Conservation (phyloP, 2,329 filamentous ascomycete species). For the Colletotrichum paranaense region DNA sequence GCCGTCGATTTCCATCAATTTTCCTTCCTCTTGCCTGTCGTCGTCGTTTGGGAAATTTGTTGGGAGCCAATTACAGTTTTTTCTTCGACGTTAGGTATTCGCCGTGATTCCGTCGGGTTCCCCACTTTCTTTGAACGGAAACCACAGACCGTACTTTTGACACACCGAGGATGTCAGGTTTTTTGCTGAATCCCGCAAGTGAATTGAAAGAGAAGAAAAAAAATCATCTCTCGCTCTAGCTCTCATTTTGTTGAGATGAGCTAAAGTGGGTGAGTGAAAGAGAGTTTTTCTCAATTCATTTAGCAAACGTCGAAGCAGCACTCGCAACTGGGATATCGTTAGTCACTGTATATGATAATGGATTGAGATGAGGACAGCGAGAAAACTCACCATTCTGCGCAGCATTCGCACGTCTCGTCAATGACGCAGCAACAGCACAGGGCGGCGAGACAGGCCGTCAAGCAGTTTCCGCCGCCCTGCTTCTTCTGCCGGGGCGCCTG, state of each 20-base stretch:
- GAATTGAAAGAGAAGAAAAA: too few relatives aligned
- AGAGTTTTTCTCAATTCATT: not conserved
- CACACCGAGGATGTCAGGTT: conserved; percentile 15
- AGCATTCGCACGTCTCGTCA: conserved; percentile 63
- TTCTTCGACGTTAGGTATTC: not conserved
- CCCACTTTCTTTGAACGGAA: not conserved
- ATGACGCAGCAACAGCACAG: conserved; percentile 63
- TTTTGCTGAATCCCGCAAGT: not conserved
- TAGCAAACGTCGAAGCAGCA: conserved; percentile 45
- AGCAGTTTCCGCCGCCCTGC: conserved; percentile 51
- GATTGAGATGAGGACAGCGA: too few relatives aligned
- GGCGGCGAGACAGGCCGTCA: conserved; percentile 59
- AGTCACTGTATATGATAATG: not conserved
- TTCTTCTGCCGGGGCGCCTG: conserved; percentile 41
- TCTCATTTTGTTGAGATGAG: not conserved
- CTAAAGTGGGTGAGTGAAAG: not conserved
- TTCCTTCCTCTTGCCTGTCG: not conserved
- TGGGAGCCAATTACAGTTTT: not conserved
- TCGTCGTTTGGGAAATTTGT: not conserved
- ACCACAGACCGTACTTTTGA: not conserved
- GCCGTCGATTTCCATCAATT: not conserved
- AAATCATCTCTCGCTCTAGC: not conserved
- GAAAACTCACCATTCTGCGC: conserved; percentile 47
- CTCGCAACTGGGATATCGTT: conserved; percentile 46
- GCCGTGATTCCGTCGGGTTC: not conserved